phyloP scores from a whole-genome alignment of 1,139 yeast genomes.

The Saccharomyces hybrid region DNA sequence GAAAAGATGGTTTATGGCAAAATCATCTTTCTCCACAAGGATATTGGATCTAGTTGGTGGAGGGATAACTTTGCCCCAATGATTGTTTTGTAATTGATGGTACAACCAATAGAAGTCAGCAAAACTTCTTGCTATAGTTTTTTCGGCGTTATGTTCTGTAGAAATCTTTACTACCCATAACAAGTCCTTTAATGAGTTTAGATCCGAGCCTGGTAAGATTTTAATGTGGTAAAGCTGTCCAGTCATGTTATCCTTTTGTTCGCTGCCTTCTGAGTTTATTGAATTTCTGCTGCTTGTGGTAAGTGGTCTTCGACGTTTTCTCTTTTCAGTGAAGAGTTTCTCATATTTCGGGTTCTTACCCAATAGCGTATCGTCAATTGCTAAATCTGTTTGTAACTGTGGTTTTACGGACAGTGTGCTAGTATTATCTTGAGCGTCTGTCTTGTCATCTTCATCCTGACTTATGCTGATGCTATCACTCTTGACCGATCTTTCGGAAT shows the following conservation, averaged over 20 bases:
- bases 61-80: slow-evolving; percentile 81
- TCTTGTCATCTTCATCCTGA: not conserved
- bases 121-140: slow-evolving; percentile 44
- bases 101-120: slow-evolving; percentile 76
- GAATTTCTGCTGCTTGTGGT: too few species aligned
- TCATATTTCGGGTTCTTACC: not conserved
- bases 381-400: not conserved
- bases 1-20: not conserved
- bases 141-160: not conserved
- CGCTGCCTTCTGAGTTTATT: not conserved
- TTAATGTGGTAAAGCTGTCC: not conserved
- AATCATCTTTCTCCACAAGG: slow-evolving; percentile 61
- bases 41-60: slow-evolving; percentile 76
- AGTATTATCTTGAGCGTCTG: not conserved
- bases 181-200: not conserved
- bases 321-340: not conserved
- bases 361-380: not conserved
- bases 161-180: not conserved
- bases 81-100: slow-evolving; percentile 69
- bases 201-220: not conserved
- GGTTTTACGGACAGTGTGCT: not conserved
- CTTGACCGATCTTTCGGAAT: not conserved
- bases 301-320: not conserved
- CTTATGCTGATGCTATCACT: not conserved
- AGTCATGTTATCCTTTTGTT: not conserved